Conservation (phyloP, 257 asterid species). For the Nicotiana noctiflora region DNA sequence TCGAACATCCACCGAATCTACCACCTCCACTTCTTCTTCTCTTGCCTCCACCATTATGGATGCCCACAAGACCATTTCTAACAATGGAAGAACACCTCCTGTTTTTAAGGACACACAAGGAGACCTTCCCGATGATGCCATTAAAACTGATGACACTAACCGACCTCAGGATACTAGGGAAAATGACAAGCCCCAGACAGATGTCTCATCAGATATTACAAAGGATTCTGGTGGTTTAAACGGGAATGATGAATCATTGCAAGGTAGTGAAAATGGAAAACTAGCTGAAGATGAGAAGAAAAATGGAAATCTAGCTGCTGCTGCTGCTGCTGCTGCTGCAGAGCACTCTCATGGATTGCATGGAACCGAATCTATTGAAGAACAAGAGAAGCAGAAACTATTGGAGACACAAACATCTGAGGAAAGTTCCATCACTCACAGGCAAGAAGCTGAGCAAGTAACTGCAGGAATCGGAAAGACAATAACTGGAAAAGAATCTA, state of each 20-base stretch:
- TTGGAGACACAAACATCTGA: conserved; percentile 32
- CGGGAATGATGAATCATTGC: background rate
- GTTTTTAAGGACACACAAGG: conserved; percentile 42
- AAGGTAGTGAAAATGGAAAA: background rate
- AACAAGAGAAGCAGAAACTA: conserved; percentile 37
- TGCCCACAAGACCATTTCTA: conserved; percentile 16
- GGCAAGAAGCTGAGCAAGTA: conserved; percentile 25
- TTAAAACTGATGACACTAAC: conserved; percentile 21
- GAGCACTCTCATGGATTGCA: conserved; percentile 11
- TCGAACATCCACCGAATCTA: conserved; percentile 14
- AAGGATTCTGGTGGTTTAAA: background rate
- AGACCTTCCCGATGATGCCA: conserved; percentile 44
- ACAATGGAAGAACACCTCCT: conserved; percentile 12
- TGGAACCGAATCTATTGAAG: conserved; percentile 25
- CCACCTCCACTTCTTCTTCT: conserved; percentile 13
- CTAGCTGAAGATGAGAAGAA: background rate
- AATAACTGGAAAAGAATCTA: background rate
- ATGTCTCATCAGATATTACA: conserved; percentile 12
- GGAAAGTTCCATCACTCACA: conserved; percentile 42
- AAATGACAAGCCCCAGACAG: conserved; percentile 2
- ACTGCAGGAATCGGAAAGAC: conserved; percentile 2
- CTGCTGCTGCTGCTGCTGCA: background rate
- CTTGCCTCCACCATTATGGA: conserved; percentile 12
- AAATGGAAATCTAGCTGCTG: background rate
- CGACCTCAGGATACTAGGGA: conserved; percentile 7